Conservation (phyloP, 2,329 filamentous ascomycete species). For the Penicillium sp. region DNA sequence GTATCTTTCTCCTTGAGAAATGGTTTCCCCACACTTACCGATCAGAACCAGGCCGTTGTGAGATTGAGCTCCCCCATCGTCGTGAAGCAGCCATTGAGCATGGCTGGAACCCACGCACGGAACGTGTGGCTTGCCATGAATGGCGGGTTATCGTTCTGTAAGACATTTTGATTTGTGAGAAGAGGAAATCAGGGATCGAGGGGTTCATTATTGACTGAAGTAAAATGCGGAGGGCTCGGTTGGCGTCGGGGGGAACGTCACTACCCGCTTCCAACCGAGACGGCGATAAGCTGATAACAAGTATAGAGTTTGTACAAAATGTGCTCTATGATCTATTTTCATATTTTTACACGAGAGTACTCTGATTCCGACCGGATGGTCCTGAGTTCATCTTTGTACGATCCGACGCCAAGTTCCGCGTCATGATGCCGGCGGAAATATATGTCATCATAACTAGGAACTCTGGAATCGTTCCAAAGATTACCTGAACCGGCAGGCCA, state of each 20-base stretch:
- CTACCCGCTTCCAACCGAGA: slow-evolving; percentile 13
- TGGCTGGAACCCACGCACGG: neutral
- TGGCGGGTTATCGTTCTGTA: neutral
- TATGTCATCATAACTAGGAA: slow-evolving; percentile 18
- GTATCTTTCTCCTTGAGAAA: neutral
- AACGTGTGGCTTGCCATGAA: slow-evolving; percentile 3
- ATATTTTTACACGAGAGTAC: neutral
- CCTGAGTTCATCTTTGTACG: neutral
- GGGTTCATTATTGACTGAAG: neutral
- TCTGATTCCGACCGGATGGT: too few relatives aligned
- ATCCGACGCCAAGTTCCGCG: slow-evolving; percentile 2
- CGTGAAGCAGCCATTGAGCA: slow-evolving; percentile 16
- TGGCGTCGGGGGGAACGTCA: slow-evolving; percentile 26
- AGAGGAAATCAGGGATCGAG: neutral
- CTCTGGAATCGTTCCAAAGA: slow-evolving; percentile 35
- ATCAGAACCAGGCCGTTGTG: slow-evolving; percentile 60
- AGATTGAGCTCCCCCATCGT: slow-evolving; percentile 56
- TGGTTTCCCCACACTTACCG: slow-evolving; percentile 42
- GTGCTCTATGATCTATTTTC: neutral
- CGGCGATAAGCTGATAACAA: neutral
- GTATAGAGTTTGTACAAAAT: neutral
- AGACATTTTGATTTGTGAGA: neutral
- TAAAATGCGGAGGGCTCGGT: slow-evolving; percentile 26
- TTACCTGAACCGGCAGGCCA: slow-evolving; percentile 3
- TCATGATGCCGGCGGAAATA: slow-evolving; percentile 14